A percentile compares a stretch with the other conserved stretches of the same genome.
These are phyloP conservation scores for Metschnikowia henanensis DNA, from an alignment of 805 yeast genomes.

Conservation along the genomic window DNA sequence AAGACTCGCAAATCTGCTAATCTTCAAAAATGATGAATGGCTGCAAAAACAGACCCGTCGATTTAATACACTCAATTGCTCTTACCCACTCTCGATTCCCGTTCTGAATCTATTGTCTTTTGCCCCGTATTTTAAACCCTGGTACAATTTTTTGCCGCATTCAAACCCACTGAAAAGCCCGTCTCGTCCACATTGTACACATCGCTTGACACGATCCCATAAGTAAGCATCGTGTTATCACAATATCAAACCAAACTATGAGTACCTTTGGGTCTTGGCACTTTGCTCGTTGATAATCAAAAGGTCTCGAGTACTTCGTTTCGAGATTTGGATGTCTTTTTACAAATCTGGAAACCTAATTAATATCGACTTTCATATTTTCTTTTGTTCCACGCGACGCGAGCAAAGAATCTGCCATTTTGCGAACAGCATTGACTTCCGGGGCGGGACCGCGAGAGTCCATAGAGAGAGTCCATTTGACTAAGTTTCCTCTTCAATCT, in stretches of 20 bases:
- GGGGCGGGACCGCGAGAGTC: not conserved
- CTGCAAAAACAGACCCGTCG: not conserved
- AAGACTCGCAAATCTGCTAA: not conserved
- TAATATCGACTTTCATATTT: not conserved
- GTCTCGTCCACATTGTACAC: slow-evolving; percentile 3
- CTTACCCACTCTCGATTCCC: slow-evolving; percentile 4
- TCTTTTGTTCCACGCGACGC: not conserved
- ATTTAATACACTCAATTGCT: slow-evolving; percentile 1
- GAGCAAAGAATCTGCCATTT: not conserved
- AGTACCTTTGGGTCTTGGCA: not conserved
- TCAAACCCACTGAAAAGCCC: not conserved
- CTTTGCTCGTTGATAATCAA: not conserved
- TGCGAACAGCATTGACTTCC: not conserved
- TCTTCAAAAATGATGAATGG: slow-evolving; percentile 1
- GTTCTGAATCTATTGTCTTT: not conserved
- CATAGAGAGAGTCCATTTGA: not conserved
- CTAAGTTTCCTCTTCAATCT: not conserved
- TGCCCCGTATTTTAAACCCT: not conserved
- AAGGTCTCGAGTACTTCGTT: not conserved
- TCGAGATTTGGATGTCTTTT: not conserved
- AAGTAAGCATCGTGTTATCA: not conserved
- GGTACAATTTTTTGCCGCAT: not conserved
- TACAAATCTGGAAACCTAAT: not conserved
- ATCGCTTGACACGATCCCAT: not conserved
- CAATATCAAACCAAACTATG: not conserved